Conservation (phyloP, 106 monocot genomes). For the Platanthera zijinensis region DNA sequence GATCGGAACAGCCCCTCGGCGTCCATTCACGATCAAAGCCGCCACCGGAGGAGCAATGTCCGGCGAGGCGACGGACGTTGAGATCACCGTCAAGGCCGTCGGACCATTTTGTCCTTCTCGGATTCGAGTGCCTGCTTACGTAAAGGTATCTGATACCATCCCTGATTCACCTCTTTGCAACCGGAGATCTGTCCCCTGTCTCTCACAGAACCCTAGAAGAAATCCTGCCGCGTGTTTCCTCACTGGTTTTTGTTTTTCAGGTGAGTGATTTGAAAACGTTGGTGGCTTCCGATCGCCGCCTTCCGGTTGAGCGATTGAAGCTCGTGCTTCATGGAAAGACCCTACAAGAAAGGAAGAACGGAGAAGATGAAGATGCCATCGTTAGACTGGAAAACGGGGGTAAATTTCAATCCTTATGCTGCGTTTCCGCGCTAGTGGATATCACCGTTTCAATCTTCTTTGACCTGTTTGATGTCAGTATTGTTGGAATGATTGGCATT, state of each 20-base stretch:
- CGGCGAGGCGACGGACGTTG: conserved; percentile 16
- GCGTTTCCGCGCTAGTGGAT: neutral
- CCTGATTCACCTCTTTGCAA: neutral
- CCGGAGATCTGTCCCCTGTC: neutral
- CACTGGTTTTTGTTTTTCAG: conserved; percentile 7
- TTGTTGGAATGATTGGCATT: too few species aligned
- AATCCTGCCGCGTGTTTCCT: neutral
- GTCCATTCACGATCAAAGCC: neutral
- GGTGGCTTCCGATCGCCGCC: conserved; percentile 27
- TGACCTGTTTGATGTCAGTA: too few species aligned
- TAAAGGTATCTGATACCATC: conserved; percentile 15
- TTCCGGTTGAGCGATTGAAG: conserved; percentile 45
- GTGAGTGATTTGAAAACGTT: conserved; percentile 33
- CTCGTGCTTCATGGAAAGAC: conserved; percentile 42
- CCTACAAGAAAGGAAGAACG: conserved; percentile 23
- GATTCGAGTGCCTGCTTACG: conserved; percentile 14
- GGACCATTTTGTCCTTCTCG: conserved; percentile 27
- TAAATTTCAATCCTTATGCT: conserved; percentile 4
- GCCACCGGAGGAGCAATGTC: conserved; percentile 3
- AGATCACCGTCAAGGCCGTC: conserved; percentile 28
- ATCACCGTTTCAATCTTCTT: too few species aligned
- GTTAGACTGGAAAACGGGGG: conserved; percentile 38
- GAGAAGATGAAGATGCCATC: conserved; percentile 21
- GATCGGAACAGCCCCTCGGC: too few species aligned
- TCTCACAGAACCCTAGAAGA: conserved; percentile 6